These are phyloP conservation scores for Penicillium hordei DNA, from an alignment of 2,329 filamentous ascomycete genomes.

Conservation along the genomic window DNA sequence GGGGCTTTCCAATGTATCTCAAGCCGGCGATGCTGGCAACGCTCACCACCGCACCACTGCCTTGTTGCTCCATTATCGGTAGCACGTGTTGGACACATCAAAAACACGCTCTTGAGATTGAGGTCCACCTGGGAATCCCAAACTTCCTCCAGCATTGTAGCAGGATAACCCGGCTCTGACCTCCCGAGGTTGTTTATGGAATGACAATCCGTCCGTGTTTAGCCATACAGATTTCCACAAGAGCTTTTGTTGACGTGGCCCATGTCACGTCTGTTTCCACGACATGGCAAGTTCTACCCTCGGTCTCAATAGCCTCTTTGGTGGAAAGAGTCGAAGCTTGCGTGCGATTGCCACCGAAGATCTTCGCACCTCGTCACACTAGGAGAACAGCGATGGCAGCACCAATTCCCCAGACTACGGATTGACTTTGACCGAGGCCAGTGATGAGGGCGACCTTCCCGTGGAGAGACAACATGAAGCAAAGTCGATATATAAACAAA, in stretches of 20 bases:
- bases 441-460: constrained; percentile 28
- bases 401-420: constrained; percentile 52
- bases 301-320: constrained; percentile 40
- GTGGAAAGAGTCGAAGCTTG: too few species aligned
- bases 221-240: constrained; percentile 54
- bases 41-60: constrained; percentile 47
- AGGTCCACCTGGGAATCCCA: constrained; percentile 57
- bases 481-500: not conserved
- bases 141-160: constrained; percentile 47
- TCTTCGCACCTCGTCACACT: constrained; percentile 23
- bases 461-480: not conserved
- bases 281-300: constrained; percentile 39
- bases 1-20: constrained; percentile 53
- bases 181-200: constrained; percentile 60
- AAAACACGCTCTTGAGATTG: constrained; percentile 58
- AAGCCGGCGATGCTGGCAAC: constrained; percentile 55
- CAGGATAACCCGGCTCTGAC: constrained; percentile 55
- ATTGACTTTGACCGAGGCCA: constrained; percentile 39
- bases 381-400: constrained; percentile 52
- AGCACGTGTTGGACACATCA: constrained; percentile 49
- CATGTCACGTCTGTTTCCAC: constrained; percentile 55
- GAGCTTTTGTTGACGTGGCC: constrained; percentile 50
- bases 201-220: constrained; percentile 60
- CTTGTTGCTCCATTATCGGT: constrained; percentile 27
- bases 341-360: too few species aligned